A percentile compares a stretch with the other conserved stretches of the same genome.
phyloP scores from a whole-genome alignment of 805 yeast genomes.

The Nakazawaea anatomiae region DNA sequence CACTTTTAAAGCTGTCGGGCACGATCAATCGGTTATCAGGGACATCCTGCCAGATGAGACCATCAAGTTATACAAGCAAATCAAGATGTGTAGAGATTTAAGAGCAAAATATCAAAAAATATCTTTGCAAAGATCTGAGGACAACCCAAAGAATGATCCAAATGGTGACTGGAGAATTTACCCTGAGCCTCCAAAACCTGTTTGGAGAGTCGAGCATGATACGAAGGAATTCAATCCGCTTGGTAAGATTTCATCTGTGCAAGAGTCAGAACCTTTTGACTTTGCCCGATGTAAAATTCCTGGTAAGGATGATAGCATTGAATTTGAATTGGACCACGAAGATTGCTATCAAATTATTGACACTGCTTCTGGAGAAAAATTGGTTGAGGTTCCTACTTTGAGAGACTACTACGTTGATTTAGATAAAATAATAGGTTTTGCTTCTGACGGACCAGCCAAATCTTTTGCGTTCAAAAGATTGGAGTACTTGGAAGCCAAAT shows the following conservation, averaged over 20 bases:
- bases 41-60: constrained; percentile 67
- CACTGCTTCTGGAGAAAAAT: constrained; percentile 21
- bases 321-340: constrained; percentile 45
- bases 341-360: constrained; percentile 56
- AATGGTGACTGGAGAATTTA: constrained; percentile 63
- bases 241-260: constrained; percentile 11
- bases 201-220: constrained; percentile 48
- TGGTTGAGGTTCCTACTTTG: constrained; percentile 71
- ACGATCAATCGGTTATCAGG: constrained; percentile 41
- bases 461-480: constrained; percentile 92
- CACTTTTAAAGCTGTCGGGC: constrained; percentile 27
- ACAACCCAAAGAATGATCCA: constrained; percentile 77
- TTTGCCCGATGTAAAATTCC: constrained; percentile 54
- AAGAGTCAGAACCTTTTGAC: constrained; percentile 45
- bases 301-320: constrained; percentile 30
- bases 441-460: constrained; percentile 94
- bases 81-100: constrained; percentile 60
- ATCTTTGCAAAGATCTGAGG: constrained; percentile 66
- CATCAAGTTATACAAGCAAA: constrained; percentile 54
- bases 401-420: constrained; percentile 82
- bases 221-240: constrained; percentile 23
- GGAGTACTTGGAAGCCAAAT: constrained; percentile 92
- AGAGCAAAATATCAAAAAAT: constrained; percentile 69
- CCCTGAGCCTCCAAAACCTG: constrained; percentile 92
- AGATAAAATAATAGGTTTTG: constrained; percentile 62